Evolutionary conservation across 371 early-diverging fungal species (phyloP), one percentile per base, ranked within the genome.

Genomic region (Mucor ambiguus): DNA sequence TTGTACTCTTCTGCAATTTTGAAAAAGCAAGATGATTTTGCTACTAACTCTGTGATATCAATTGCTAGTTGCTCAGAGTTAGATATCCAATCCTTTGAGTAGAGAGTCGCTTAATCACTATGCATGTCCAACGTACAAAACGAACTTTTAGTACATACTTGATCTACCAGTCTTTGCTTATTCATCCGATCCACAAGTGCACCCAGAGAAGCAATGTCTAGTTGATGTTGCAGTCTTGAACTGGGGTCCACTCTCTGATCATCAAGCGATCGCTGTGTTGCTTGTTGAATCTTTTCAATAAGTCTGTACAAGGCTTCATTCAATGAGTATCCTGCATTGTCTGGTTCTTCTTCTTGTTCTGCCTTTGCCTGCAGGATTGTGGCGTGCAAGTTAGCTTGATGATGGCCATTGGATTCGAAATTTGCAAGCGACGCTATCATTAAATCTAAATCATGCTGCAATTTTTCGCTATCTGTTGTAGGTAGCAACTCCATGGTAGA

Each of bases 121-220:
- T 24, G 22, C 10, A 49, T 26, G 24, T 49, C 22, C 20, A 37
- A 22, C 11, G 37, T 10, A 35, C 20, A 37, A 16, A 3, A 33
- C 4, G 5, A n/a, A 22, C 8, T 26, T 37, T n/a, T 20, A n/a
- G 0, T 26, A 41, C 41, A 24, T 74, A 67, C 76, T 66, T 76
- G 76, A 68, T 69, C 63, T 38, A 56, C 60, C 29, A 76, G 55
- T 32, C 73, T 54, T 22, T 71, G 68, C 52, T 69, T 73, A 37
- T 76, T 71, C 41, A 68, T 68, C 11, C 62, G 61, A 58, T 70
- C 68, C 16, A 73, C 56, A 8, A 72, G 41, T 16, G 58, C 68
- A 32, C 48, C 48, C 9, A 71, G 56, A 0, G 71, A 59, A 43
- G 67, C 69, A 14, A 48, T 37, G 11, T 75, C 69, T 35, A 75